A percentile compares a stretch with the other conserved stretches of the same genome.
Evolutionary conservation across 345 rosid species (phyloP).

Genomic region (Garcia nutans): DNA sequence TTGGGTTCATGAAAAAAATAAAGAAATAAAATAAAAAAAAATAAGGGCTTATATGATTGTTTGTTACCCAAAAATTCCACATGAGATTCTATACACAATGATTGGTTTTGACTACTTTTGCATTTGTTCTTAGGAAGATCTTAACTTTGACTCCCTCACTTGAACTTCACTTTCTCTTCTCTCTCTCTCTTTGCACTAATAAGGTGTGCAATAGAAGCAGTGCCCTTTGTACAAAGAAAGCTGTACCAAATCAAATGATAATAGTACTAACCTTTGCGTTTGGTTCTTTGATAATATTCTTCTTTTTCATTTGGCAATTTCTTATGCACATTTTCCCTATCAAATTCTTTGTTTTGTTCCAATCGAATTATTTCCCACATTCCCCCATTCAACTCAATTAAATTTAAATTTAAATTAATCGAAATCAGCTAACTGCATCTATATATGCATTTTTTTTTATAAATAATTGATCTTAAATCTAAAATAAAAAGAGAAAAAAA

Average conservation of each 20-base stretch:
- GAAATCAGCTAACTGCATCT: no score
- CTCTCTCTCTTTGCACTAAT: slow-evolving; percentile 19
- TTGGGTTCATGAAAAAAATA: slow-evolving; percentile 20
- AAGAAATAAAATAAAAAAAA: neutral
- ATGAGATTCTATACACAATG: slow-evolving; percentile 66
- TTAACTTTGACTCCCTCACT: slow-evolving; percentile 39
- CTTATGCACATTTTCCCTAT: neutral
- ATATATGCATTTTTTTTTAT: no score
- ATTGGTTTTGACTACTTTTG: slow-evolving; percentile 88
- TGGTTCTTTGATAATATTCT: neutral
- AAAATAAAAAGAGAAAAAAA: no score
- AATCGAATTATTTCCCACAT: neutral
- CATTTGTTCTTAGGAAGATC: slow-evolving; percentile 35
- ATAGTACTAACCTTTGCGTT: neutral
- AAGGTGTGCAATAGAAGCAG: slow-evolving; percentile 27
- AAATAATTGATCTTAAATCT: no score
- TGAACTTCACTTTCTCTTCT: no score
- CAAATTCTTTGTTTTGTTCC: neutral
- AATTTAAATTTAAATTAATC: no score
- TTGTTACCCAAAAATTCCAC: slow-evolving; percentile 58
- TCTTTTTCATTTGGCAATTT: neutral
- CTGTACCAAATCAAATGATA: slow-evolving; percentile 1
- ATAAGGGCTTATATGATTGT: slow-evolving; percentile 39
- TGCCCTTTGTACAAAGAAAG: slow-evolving; percentile 21
- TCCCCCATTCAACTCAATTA: no score